phyloP scores from a whole-genome alignment of 345 rosid genomes.

The Rhodamnia rubescens region DNA sequence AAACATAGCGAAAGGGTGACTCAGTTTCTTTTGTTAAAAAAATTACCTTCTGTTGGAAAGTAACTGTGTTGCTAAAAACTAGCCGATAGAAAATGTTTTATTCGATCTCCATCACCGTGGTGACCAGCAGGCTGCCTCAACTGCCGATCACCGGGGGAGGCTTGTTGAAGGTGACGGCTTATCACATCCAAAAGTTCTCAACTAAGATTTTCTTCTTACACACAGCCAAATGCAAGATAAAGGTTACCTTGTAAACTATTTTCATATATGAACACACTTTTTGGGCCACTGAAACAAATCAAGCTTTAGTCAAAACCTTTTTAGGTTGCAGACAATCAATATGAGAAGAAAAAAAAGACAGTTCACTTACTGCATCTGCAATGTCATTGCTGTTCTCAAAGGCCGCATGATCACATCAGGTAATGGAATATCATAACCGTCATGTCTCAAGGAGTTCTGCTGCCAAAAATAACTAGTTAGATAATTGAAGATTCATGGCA shows the following conservation, averaged over 20 bases:
- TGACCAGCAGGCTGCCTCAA: background rate
- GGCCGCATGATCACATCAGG: conserved; percentile 56
- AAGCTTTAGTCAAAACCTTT: background rate
- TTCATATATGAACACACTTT: background rate
- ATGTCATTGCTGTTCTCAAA: conserved; percentile 33
- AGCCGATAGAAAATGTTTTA: background rate
- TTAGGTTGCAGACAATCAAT: background rate
- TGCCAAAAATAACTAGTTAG: background rate
- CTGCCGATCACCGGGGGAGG: background rate
- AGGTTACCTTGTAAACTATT: background rate
- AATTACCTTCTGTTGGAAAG: background rate
- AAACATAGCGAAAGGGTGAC: background rate
- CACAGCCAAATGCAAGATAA: background rate
- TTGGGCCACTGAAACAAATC: background rate
- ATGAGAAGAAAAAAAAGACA: background rate
- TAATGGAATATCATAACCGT: conserved; percentile 21
- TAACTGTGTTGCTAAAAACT: background rate
- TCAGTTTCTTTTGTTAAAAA: background rate
- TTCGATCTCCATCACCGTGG: too few species aligned
- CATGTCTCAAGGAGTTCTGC: conserved; percentile 36
- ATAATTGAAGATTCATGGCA: background rate
- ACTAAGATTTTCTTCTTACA: background rate
- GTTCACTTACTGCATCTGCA: conserved; percentile 53
- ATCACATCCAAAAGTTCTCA: background rate
- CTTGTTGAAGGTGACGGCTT: background rate